Base-by-base conservation (phyloP, 1,284 basidiomycete genomes). In the Rhodotorula sp. region DNA sequence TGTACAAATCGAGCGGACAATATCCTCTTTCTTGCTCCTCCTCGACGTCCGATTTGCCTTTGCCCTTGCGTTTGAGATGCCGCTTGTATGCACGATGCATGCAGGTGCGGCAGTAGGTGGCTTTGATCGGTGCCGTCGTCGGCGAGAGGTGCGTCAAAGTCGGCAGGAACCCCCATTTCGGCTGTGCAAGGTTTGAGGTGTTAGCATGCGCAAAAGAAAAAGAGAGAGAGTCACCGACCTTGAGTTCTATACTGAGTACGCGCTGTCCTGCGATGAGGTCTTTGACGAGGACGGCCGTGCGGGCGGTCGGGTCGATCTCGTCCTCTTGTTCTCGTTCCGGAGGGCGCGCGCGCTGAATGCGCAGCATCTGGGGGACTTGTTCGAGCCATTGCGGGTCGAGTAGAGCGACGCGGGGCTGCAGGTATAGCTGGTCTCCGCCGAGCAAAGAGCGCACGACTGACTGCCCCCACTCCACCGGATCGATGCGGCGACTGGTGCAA, bases 91-190 rank as follows among this genome's bases (percentile, higher is more conserved):
- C 84, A n/a, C 86, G 83, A 80, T 95, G 91, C 87, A 95, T 89
- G 79, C 91, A 93, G 80, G 91, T 94, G 72, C 93, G 86, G 82
- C 92, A 94, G 45, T 88, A 88, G 42, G 81, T 82, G 8, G 84
- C 84, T 83, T 95, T 96, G 77, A 87, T 82, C 0, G 78, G 70
- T 24, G 81, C 83, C 1, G 87, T 89, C 62, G 82, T 81, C 4
- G 82, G 77, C 0, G 91, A 87, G 60, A 91, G 82, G 81, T 88
- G 84, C 17, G 78, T 74, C 24, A 84, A 73, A 37, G 83, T 83
- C 10, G 93, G 92, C 44, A 95, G 81, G 81, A 96, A 95, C 5
- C 88, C 92, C 93, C 93, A 96, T 83, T 96, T 96, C 57, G 93
- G 93, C 93, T 95, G 18, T 68, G 48, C 58, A 30, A 42, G 56